Evolutionary conservation across 352 stramenopile species (phyloP).

Genomic region (Phytophthora meadii): DNA sequence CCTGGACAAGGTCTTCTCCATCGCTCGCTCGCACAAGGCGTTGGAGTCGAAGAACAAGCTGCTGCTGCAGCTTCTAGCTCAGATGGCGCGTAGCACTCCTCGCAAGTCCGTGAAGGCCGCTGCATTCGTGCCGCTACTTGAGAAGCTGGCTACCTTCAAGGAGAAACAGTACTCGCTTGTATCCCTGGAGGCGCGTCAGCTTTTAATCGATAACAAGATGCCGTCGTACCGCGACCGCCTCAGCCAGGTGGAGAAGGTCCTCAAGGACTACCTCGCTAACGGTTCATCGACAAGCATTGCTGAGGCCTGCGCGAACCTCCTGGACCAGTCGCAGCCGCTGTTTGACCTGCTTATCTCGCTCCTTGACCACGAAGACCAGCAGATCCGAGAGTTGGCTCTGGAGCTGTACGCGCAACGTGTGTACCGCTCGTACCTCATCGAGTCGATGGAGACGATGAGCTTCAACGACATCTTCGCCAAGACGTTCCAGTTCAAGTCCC

Average conservation of each 20-base stretch:
- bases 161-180: conserved; percentile 94
- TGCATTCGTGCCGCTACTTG: conserved; percentile 83
- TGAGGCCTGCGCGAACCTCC: conserved; percentile 59
- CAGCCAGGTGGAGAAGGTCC: conserved; percentile 75
- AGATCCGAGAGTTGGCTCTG: conserved; percentile 76
- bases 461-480: conserved; percentile 77
- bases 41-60: conserved; percentile 89
- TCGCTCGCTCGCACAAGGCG: conserved; percentile 92
- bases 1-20: conserved; percentile 82
- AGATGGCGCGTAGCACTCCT: conserved; percentile 56
- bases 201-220: conserved; percentile 97
- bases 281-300: conserved; percentile 54
- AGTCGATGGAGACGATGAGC: conserved; percentile 82
- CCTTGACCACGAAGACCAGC: conserved; percentile 70
- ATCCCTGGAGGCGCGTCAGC: conserved; percentile 94
- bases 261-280: conserved; percentile 74
- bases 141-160: conserved; percentile 88
- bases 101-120: conserved; percentile 66
- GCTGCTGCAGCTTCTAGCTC: conserved; percentile 72
- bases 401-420: conserved; percentile 88
- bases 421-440: conserved; percentile 88
- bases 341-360: conserved; percentile 88
- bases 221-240: conserved; percentile 94
- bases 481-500: conserved; percentile 89
- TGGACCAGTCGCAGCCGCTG: conserved; percentile 87